phyloP scores from a whole-genome alignment of 331 rosid species.

The Rhamnella rubrinervis region DNA sequence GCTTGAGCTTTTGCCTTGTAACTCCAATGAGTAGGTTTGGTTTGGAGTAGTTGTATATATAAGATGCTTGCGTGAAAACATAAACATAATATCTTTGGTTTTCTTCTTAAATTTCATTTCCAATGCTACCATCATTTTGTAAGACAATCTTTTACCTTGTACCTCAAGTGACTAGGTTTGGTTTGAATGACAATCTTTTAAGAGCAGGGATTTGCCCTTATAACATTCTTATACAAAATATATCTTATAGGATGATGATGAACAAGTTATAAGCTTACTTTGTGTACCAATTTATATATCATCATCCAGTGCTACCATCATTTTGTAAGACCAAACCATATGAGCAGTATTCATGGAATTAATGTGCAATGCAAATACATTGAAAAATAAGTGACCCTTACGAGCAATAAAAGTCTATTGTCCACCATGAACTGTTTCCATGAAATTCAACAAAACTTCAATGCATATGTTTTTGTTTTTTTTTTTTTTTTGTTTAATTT shows the following conservation, averaged over 20 bases:
- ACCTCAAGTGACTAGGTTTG: too few species aligned
- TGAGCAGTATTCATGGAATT: not conserved
- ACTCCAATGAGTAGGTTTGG: constrained; percentile 78
- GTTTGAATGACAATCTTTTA: constrained; percentile 25
- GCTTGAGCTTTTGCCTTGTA: constrained; percentile 83
- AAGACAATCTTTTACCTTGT: too few species aligned
- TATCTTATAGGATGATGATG: constrained; percentile 4
- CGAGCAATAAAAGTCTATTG: too few species aligned
- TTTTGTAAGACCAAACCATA: too few species aligned
- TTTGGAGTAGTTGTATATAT: constrained; percentile 15
- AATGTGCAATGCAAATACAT: not conserved
- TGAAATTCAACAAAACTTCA: too few species aligned
- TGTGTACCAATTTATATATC: not conserved
- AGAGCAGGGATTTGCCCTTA: not conserved
- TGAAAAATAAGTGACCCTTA: not conserved
- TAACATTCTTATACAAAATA: constrained; percentile 14
- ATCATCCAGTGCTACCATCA: too few species aligned
- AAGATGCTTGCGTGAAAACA: not conserved
- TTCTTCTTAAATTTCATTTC: not conserved
- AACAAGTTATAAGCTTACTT: not conserved
- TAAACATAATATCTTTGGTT: not conserved
- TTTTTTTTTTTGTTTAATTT: too few species aligned
- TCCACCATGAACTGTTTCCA: too few species aligned
- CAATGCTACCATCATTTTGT: too few species aligned
- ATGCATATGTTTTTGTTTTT: too few species aligned